phyloP scores from a whole-genome alignment of 2,329 filamentous ascomycete species.

The Fusarium begoniae region DNA sequence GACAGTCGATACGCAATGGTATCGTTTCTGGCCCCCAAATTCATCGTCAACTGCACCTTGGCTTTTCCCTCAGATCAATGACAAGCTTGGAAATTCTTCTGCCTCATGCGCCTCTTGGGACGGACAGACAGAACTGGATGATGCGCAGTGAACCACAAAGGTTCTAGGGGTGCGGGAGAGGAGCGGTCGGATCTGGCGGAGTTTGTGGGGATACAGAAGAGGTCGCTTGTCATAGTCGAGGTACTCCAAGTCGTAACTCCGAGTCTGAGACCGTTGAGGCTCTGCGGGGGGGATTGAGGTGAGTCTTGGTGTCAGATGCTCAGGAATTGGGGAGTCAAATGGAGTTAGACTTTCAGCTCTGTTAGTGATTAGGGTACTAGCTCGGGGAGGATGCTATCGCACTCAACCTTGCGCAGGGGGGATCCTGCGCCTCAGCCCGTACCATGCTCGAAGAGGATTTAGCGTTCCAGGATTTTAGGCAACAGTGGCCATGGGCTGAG shows the following conservation, averaged over 20 bases:
- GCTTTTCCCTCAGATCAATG: constrained; percentile 15
- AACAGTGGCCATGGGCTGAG: constrained; percentile 47
- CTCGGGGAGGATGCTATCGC: not conserved
- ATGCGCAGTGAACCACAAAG: constrained; percentile 22
- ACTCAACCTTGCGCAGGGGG: constrained; percentile 27
- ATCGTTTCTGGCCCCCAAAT: constrained; percentile 18
- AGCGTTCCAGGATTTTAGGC: constrained; percentile 39
- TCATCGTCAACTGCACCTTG: constrained; percentile 4
- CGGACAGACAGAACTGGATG: constrained; percentile 4
- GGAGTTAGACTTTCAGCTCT: not conserved
- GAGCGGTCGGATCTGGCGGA: constrained; percentile 26
- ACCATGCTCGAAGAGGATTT: constrained; percentile 32
- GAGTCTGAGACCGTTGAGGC: constrained; percentile 22
- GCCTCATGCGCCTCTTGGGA: constrained; percentile 13
- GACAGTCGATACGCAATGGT: constrained; percentile 36
- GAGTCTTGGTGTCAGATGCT: not conserved
- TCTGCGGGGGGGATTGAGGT: constrained; percentile 15
- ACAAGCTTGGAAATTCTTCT: constrained; percentile 32
- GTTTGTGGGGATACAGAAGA: constrained; percentile 21
- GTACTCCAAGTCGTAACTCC: constrained; percentile 30
- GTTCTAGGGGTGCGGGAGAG: constrained; percentile 22
- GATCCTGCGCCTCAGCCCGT: constrained; percentile 42
- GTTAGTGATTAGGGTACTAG: constrained; percentile 8
- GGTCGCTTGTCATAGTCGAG: constrained; percentile 32
- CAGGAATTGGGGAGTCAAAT: not conserved